Base-by-base conservation (phyloP, 2,329 filamentous ascomycete species). In the Trichoderma koningiopsis region DNA sequence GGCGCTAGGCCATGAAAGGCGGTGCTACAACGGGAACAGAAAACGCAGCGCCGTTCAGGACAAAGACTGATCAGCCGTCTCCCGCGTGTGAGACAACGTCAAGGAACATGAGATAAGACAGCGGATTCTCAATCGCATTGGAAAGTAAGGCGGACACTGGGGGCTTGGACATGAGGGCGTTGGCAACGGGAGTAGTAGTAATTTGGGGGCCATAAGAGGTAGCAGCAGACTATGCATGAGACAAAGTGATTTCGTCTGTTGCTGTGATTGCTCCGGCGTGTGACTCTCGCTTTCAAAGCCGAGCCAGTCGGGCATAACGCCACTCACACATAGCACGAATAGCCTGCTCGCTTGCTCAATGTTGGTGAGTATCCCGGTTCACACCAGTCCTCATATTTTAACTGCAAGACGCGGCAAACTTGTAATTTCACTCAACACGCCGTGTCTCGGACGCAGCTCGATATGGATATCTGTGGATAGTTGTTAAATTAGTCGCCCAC, bases 1-100 rank as follows among this genome's bases (percentile, higher is more conserved):
- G 64, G 64, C 64, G 55, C 55, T 67, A 67, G 55, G 55, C 64
- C 40, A 59, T 66, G 64, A 49, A 58, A 43, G 58, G 64, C 55
- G 58, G 55, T 56, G 40, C 37, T 59, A 59, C 55, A 22, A 40
- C 64, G 58, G 53, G 55, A 16, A 37, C 27, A 35, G 53, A 66
- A 65, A 33, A n/a, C 37, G 29, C 40, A 33, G 58, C 57, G 40
- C 49, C 43, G 47, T 35, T 24, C 53, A n/a, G 64, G 40, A 40
- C 35, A 40, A 59, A 33, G n/a, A 59, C 27, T 40, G 27, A 24
- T 24, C 56, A 11, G 22, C 31, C 56, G 31, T 66, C 64, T 16
- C 55, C 43, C 55, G 29, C 27, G n/a, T 59, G 63, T 52, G 40
- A 58, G 56, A 67, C 64, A 49, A 37, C 11, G 31, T 52, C 55